Percentiles rank a stretch among this genome's conserved stretches.
Evolutionary conservation across 805 yeast species (phyloP).

Genomic region (Candida krabiensis): DNA sequence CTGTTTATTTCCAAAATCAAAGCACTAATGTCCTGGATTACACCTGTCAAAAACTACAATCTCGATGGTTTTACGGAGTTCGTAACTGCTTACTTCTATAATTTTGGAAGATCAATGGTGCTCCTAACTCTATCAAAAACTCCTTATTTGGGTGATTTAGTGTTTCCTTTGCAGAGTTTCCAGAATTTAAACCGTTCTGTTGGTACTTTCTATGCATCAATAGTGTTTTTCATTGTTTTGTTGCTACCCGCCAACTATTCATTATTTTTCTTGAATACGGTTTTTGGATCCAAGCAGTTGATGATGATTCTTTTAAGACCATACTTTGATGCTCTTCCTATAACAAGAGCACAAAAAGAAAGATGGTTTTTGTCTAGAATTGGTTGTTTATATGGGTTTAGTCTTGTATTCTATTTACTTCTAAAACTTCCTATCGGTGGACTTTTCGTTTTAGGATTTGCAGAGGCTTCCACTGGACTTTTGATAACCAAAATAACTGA

Average conservation of each 20-base stretch:
- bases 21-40: neutral
- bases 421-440: conserved; percentile 47
- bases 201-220: conserved; percentile 46
- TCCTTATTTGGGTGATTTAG: conserved; percentile 43
- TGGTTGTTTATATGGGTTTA: conserved; percentile 58
- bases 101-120: conserved; percentile 29
- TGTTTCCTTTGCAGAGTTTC: conserved; percentile 44
- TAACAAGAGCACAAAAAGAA: conserved; percentile 40
- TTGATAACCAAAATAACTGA: conserved; percentile 54
- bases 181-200: conserved; percentile 42
- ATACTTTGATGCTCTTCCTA: conserved; percentile 48
- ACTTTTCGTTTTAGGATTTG: conserved; percentile 49
- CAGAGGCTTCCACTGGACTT: conserved; percentile 54
- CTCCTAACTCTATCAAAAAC: conserved; percentile 36
- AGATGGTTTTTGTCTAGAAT: conserved; percentile 54
- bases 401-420: conserved; percentile 45
- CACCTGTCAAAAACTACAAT: conserved; percentile 7
- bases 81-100: conserved; percentile 27
- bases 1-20: conserved; percentile 3
- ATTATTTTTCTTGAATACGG: conserved; percentile 40
- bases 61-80: conserved; percentile 21
- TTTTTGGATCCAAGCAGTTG: conserved; percentile 47
- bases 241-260: conserved; percentile 37
- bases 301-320: conserved; percentile 49
- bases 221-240: conserved; percentile 36